Base-by-base conservation (phyloP, 1,139 yeast species). In the Suhomyces kunorum region DNA sequence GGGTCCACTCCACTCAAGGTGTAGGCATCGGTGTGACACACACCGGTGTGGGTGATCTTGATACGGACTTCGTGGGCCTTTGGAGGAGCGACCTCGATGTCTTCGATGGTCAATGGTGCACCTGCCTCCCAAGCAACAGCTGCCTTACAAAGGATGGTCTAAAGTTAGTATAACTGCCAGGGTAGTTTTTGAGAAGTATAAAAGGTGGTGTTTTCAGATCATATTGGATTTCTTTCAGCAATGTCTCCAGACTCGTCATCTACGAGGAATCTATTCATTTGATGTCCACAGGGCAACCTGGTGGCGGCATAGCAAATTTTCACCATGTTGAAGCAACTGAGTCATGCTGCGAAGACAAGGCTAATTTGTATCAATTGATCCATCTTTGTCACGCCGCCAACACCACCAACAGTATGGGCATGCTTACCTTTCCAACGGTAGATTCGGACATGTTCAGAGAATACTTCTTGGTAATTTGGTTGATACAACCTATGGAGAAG, bases 51-150 rank as follows among this genome's bases (percentile, higher is more conserved):
- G 39, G 75, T 74, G 46, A 92, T 70, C 69, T 88, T 86, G 66
- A 92, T 87, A 65, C 98, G 85, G 39, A 92, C 98, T 70, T 92
- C 99, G 61, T 92, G 96, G 35, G 97, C 96, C 63, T 80, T 84
- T 53, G 98, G 99, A 25, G 98, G 88, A 22, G 78, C 83, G 32
- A 94, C 98, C 60, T 85, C 90, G 51, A 92, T 76, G 44, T 86
- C 88, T 68, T 94, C 98, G 47, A 92, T 77, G 34, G 81, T 58
- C 55, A 92, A 76, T 44, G 96, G 96, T 65, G 88, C 80, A 32
- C 78, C 83, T 24, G 98, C 95, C 64, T 85, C 96, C 94, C 98
- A 92, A 49, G 98, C 97, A 55, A 92, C 87, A 38, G 98, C 98
- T 41, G 98, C 98, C 64, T 81, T 77, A 74, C 98, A 92, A 38